A percentile compares a stretch with the other conserved stretches of the same genome.
Conservation (phyloP, 371 early-diverging fungal genomes). For the Syncephalastrum monosporum region DNA sequence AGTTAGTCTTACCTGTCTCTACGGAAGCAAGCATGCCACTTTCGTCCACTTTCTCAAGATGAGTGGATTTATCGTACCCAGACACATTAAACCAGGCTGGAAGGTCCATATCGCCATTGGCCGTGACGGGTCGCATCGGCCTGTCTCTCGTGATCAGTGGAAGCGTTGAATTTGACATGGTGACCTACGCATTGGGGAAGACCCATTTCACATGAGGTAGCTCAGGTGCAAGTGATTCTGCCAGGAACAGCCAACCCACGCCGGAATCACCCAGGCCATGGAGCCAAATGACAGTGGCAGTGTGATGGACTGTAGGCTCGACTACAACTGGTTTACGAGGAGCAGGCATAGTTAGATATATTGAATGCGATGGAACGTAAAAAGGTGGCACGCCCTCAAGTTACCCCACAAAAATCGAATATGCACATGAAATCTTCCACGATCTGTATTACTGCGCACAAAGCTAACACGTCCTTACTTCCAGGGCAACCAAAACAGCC, state of each 20-base stretch:
- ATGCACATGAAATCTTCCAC: no score
- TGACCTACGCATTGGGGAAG: slow-evolving; percentile 77
- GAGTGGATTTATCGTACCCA: slow-evolving; percentile 46
- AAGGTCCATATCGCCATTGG: slow-evolving; percentile 3
- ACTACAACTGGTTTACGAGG: slow-evolving; percentile 28
- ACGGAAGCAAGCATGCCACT: slow-evolving; percentile 72
- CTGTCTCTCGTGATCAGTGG: neutral
- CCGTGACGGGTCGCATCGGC: slow-evolving; percentile 6
- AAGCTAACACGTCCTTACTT: no score
- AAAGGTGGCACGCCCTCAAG: no score
- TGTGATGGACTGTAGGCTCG: slow-evolving; percentile 56
- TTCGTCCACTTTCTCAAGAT: slow-evolving; percentile 68
- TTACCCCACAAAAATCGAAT: no score
- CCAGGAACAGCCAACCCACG: slow-evolving; percentile 71
- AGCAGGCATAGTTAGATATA: neutral
- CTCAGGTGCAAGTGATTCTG: slow-evolving; percentile 48
- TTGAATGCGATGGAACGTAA: no score
- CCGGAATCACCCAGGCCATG: slow-evolving; percentile 80
- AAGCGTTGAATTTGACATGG: no score
- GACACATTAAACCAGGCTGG: slow-evolving; percentile 79
- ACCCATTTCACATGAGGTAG: slow-evolving; percentile 84
- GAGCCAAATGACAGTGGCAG: slow-evolving; percentile 76
- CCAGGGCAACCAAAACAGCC: no score
- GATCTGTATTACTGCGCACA: no score
- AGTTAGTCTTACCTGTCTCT: slow-evolving; percentile 38